These are phyloP conservation scores for Dicorynia guianensis DNA, from an alignment of 306 rosid genomes.

Conservation along the genomic window DNA sequence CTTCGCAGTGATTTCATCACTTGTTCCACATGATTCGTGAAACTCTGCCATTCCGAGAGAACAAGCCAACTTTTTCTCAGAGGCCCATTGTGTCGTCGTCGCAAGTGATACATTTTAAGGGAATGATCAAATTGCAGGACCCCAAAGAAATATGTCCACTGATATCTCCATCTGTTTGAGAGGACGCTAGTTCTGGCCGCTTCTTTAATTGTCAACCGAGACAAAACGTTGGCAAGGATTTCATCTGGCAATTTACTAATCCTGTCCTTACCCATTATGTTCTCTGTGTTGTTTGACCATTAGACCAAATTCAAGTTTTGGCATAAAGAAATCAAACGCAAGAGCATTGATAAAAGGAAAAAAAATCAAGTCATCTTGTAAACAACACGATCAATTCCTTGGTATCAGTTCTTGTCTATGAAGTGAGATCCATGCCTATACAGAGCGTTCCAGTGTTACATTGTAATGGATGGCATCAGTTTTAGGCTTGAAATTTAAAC, in stretches of 20 bases:
- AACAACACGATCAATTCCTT: too few species aligned
- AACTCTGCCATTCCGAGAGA: slow-evolving; percentile 12
- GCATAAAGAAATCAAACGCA: too few species aligned
- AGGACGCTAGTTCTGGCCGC: slow-evolving; percentile 30
- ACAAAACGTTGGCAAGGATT: background rate
- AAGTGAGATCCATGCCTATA: too few species aligned
- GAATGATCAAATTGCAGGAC: slow-evolving; percentile 12
- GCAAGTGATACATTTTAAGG: background rate
- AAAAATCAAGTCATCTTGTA: too few species aligned
- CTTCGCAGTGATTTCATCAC: background rate
- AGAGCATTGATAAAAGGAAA: too few species aligned
- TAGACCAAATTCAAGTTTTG: too few species aligned
- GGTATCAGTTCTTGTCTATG: too few species aligned
- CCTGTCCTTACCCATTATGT: slow-evolving; percentile 3
- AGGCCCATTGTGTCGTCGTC: background rate
- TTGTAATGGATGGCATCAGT: too few species aligned
- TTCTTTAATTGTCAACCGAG: slow-evolving; percentile 22
- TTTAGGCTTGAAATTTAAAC: too few species aligned
- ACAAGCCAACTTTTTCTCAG: background rate
- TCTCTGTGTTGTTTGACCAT: background rate
- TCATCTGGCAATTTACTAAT: slow-evolving; percentile 30
- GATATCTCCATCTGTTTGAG: slow-evolving; percentile 27
- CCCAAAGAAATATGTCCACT: slow-evolving; percentile 27
- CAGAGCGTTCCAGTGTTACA: too few species aligned
- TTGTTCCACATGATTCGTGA: background rate